Conservation (phyloP, 257 asterid genomes). For the Primulina tabacum region DNA sequence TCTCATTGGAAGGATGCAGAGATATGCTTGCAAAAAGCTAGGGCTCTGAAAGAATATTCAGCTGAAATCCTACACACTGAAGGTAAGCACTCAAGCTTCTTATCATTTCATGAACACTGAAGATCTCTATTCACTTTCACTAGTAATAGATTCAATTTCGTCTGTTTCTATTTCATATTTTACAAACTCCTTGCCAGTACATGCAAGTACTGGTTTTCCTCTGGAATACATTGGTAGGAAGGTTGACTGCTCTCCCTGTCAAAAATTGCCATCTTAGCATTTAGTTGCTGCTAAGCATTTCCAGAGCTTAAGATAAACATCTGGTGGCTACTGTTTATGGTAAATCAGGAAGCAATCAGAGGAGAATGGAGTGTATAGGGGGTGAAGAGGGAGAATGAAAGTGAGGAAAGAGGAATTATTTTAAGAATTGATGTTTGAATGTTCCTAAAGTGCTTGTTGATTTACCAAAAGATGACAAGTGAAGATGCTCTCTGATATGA, state of each 20-base stretch:
- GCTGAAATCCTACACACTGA: slow-evolving; percentile 81
- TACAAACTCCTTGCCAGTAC: slow-evolving; percentile 3
- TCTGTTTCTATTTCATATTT: slow-evolving; percentile 1
- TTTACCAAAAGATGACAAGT: not conserved
- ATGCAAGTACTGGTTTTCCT: not conserved
- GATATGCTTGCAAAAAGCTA: slow-evolving; percentile 83
- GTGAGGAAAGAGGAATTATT: not conserved
- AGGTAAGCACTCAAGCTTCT: slow-evolving; percentile 46
- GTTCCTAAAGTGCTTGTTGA: not conserved
- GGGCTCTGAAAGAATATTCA: slow-evolving; percentile 65
- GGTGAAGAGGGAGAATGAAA: not conserved
- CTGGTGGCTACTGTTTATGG: not conserved
- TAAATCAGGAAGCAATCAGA: not conserved
- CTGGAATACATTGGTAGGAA: not conserved
- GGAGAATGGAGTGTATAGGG: not conserved
- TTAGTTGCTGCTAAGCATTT: not conserved
- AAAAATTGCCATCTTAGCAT: not conserved
- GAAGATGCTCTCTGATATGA: not conserved
- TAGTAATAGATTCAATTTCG: not conserved
- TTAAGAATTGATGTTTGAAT: not conserved
- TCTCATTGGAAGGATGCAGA: slow-evolving; percentile 96
- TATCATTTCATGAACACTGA: not conserved
- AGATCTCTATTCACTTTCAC: not conserved
- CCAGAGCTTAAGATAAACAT: not conserved
- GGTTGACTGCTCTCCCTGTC: not conserved